Evolutionary conservation across 768 basidiomycete genomes (phyloP), one percentile per base, ranked within the genome.

Genomic region (Melanogaster broomeanus): DNA sequence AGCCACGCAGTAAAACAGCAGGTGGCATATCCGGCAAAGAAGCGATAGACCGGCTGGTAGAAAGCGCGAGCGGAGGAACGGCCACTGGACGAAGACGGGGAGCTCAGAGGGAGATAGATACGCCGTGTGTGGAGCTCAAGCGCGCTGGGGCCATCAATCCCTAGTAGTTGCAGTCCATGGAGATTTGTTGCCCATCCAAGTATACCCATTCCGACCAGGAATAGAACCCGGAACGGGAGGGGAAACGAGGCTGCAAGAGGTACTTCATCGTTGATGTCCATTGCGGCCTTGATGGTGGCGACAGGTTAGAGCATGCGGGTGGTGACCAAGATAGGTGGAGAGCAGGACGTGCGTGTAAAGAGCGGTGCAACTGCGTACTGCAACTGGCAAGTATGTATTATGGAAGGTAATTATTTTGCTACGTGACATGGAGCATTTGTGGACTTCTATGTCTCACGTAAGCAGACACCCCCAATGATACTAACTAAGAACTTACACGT

Each of bases 141-240:
- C 4, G 84, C 84, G 55, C 76, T 69, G 13, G 80, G 74, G 0
- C 82, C 83, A 67, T 99, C 93, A 35, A 98, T 71, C 19, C 88
- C 86, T 15, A 87, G 74, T 11, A 77, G 58, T 56, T 86, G 76
- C 41, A 98, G 83, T 43, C 89, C 82, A 68, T 98, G 95, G 7
- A 98, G 72, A 69, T 98, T 99, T 30, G 87, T 84, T 0, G 93
- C 93, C 94, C 96, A 99, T 55, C 87, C 87, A 4, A 96, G 73
- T 49, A 94, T 81, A 11, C 92, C 94, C 30, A 91, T 60, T 18
- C 90, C 88, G 48, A 83, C 76, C 51, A 97, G 78, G 58, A 82
- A 80, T 51, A 97, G 80, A 22, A 93, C 91, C 55, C 97, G 89
- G 67, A 93, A 98, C 1, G 97, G 96, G 1, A 99, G 79, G 11